These are phyloP conservation scores for Talaromyces verruculosus DNA, from an alignment of 2,329 filamentous ascomycete species.

Conservation along the genomic window DNA sequence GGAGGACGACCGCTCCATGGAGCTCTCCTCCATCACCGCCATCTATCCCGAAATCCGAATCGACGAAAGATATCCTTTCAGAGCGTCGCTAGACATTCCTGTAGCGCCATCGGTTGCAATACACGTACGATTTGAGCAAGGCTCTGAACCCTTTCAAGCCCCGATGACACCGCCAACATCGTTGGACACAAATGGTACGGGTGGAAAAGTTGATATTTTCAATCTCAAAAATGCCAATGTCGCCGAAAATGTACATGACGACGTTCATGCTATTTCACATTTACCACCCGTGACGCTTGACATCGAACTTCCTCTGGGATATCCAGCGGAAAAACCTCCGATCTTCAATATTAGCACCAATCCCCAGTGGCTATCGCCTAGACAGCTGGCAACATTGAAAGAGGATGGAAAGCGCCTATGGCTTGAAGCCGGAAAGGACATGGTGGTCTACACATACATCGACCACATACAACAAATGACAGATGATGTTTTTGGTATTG, in stretches of 20 bases:
- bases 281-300: constrained; percentile 57
- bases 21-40: constrained; percentile 59
- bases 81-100: constrained; percentile 56
- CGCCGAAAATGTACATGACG: constrained; percentile 27
- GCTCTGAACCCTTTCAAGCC: constrained; percentile 35
- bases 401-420: constrained; percentile 54
- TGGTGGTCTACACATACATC: constrained; percentile 61
- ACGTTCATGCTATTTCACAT: constrained; percentile 53
- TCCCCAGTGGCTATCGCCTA: constrained; percentile 54
- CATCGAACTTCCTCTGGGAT: constrained; percentile 55
- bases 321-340: constrained; percentile 56
- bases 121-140: constrained; percentile 44
- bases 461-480: constrained; percentile 60
- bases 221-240: constrained; percentile 13
- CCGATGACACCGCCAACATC: constrained; percentile 46
- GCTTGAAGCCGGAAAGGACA: constrained; percentile 59
- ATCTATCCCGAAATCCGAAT: constrained; percentile 62
- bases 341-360: constrained; percentile 50
- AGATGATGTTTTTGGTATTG: constrained; percentile 56
- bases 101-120: constrained; percentile 57
- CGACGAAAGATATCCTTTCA: constrained; percentile 48
- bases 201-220: constrained; percentile 26
- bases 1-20: constrained; percentile 60
- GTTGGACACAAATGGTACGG: constrained; percentile 32
- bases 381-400: constrained; percentile 47